Conservation (phyloP, 345 rosid species). For the Hibiscus trionum region DNA sequence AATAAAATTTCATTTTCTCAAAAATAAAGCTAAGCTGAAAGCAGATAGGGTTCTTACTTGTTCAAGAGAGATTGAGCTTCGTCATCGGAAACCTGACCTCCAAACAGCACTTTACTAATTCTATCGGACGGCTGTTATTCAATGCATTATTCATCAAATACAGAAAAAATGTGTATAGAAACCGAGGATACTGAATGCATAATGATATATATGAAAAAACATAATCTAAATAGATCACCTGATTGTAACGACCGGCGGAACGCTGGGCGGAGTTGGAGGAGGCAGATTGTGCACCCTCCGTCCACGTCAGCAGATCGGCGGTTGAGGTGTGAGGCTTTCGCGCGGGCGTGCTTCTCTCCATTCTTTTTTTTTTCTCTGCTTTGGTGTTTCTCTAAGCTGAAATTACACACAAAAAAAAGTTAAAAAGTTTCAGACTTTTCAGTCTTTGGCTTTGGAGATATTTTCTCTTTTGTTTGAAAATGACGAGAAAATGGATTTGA, state of each 20-base stretch:
- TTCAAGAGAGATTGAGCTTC: slow-evolving; percentile 64
- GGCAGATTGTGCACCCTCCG: slow-evolving; percentile 57
- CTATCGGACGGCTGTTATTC: slow-evolving; percentile 67
- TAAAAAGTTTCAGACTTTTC: background rate
- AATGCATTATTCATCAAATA: background rate
- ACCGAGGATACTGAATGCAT: background rate
- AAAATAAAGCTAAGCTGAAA: background rate
- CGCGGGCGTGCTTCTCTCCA: slow-evolving; percentile 77
- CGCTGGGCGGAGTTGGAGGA: slow-evolving; percentile 28
- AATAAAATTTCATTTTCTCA: background rate
- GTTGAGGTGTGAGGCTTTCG: slow-evolving; percentile 81
- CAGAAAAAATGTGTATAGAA: background rate
- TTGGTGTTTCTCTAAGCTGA: background rate
- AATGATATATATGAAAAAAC: background rate
- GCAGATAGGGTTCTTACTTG: slow-evolving; percentile 36
- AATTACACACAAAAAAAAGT: background rate
- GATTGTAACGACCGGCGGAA: slow-evolving; percentile 34
- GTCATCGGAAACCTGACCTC: slow-evolving; percentile 74
- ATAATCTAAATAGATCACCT: slow-evolving; percentile 2
- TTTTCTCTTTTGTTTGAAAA: background rate
- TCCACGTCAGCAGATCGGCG: slow-evolving; percentile 90
- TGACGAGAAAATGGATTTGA: background rate
- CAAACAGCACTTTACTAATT: slow-evolving; percentile 65
- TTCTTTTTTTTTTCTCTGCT: slow-evolving; percentile 9
- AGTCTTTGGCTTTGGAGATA: background rate